Evolutionary conservation across 2,329 filamentous ascomycete genomes (phyloP), one percentile per base, ranked within the genome.

Genomic region (Xylaria sp.): DNA sequence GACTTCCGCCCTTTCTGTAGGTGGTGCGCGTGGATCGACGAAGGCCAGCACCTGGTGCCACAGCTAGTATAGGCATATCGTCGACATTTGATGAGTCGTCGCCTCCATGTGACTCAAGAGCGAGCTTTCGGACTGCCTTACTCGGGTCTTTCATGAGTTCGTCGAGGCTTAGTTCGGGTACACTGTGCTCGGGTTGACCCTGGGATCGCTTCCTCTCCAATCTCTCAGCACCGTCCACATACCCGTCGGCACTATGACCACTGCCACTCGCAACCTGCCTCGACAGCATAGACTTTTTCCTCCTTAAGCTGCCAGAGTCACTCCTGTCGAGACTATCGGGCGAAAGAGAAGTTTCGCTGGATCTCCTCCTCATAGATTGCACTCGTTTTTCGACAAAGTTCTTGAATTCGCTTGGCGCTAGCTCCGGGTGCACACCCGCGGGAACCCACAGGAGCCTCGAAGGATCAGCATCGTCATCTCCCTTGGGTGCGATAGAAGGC

Each of bases 231-330:
- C 93, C 94, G 81, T 97, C 94, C 68, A 91, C 85, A 77, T 96
- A 96, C 44, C 88, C 89, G 42, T 88, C 85, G 20, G 81, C 84
- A 27, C 81, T 84, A 66, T 81, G 81, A 0, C 86, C 85, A 9
- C 85, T 85, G 4, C 89, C 88, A 70, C 88, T 92, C 72, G 97
- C 92, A 66, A 99, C 92, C 77, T 98, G 94, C 65, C 91, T 88
- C 5, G 95, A 98, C 5, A 99, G 84, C 92, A 97, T 97, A 0
- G 95, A 98, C 80, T 96, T 97, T 80, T 97, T 97, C 73, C 96
- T 88, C 72, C 90, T 86, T 69, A 98, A 78, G 44, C 91, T 86
- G 17, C 87, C 87, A 77, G 80, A 87, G 79, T 79, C 85, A 79
- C 68, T 88, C 82, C 75, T 87, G 68, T 72, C 84, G 70, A 81